These are phyloP conservation scores for Carallia brachiata DNA, from an alignment of 345 rosid species.

Conservation along the genomic window DNA sequence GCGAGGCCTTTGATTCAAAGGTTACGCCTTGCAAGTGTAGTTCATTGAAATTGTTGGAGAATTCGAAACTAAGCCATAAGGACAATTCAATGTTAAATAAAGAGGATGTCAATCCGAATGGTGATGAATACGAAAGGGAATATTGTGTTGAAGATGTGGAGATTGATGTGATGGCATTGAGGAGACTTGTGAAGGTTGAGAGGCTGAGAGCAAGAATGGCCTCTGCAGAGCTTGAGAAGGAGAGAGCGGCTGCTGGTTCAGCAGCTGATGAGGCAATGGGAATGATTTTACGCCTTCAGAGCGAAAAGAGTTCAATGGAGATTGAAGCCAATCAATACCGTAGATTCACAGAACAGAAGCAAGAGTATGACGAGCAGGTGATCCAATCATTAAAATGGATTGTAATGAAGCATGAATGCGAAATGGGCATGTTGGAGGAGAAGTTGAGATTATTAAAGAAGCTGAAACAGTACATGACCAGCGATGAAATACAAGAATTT, in stretches of 20 bases:
- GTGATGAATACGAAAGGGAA: constrained; percentile 23
- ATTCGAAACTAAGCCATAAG: constrained; percentile 4
- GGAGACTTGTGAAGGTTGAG: constrained; percentile 60
- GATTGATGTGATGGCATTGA: constrained; percentile 46
- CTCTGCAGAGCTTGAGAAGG: constrained; percentile 61
- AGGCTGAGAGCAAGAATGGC: constrained; percentile 45
- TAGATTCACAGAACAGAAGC: constrained; percentile 58
- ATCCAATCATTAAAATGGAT: constrained; percentile 61
- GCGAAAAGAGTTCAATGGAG: constrained; percentile 55
- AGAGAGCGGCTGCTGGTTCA: constrained; percentile 65
- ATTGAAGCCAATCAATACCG: constrained; percentile 58
- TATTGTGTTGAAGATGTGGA: constrained; percentile 49
- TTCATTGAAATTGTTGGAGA: constrained; percentile 20
- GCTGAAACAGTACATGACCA: constrained; percentile 19
- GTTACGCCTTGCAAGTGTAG: constrained; percentile 15
- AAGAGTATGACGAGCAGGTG: constrained; percentile 48
- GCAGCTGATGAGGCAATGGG: constrained; percentile 85
- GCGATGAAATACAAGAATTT: constrained; percentile 26
- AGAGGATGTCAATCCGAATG: constrained; percentile 11
- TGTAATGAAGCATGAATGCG: constrained; percentile 46
- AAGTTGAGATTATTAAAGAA: constrained; percentile 31
- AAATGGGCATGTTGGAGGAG: constrained; percentile 32
- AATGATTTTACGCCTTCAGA: constrained; percentile 74
- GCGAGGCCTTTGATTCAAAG: constrained; percentile 20
- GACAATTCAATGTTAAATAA: constrained; percentile 8